These are phyloP conservation scores for Astrocystis sublimbata DNA, from an alignment of 495 filamentous ascomycete species.

Conservation along the genomic window DNA sequence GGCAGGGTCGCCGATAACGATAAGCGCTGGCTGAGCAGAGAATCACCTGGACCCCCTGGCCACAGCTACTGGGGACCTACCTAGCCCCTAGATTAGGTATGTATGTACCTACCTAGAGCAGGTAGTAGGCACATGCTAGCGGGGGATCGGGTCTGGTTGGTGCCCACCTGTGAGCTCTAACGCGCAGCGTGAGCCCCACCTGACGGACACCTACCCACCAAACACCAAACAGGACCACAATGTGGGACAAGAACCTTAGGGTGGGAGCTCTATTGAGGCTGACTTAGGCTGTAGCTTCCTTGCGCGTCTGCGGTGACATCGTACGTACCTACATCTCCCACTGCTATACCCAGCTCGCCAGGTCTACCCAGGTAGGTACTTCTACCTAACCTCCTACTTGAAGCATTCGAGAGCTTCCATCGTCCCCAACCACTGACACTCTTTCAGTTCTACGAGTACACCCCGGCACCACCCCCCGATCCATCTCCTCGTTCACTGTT, in stretches of 20 bases:
- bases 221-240: background rate
- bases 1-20: constrained; percentile 18
- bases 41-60: too few species aligned
- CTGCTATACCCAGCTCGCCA: too few species aligned
- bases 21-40: constrained; percentile 16
- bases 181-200: background rate
- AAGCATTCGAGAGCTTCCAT: constrained; percentile 16
- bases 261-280: constrained; percentile 21
- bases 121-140: background rate
- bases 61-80: background rate
- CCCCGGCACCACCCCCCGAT: background rate
- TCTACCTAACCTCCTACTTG: constrained; percentile 13
- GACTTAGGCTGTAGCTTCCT: constrained; percentile 40
- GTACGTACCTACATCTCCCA: too few species aligned
- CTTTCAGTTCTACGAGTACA: background rate
- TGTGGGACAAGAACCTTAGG: too few species aligned
- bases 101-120: background rate
- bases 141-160: background rate
- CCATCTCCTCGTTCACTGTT: background rate
- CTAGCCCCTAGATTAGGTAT: background rate
- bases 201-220: background rate
- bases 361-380: too few species aligned
- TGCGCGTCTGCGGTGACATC: constrained; percentile 33
- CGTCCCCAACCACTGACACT: constrained; percentile 1
- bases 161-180: background rate